Evolutionary conservation across 2,329 filamentous ascomycete genomes (phyloP), one percentile per base, ranked within the genome.

Genomic region (Aspergillus vadensis): DNA sequence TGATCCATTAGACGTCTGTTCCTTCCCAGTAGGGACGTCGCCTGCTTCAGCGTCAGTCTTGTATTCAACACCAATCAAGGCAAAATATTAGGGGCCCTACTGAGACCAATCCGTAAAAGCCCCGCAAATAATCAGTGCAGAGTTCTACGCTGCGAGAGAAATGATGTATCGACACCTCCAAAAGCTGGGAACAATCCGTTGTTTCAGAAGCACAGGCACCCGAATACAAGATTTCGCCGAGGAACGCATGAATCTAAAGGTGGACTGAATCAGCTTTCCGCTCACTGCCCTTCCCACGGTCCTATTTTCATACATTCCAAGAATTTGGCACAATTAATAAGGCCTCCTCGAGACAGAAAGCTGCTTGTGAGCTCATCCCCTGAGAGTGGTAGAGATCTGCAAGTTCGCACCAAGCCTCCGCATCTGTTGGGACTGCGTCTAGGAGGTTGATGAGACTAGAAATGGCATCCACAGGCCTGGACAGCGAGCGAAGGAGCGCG

Each of bases 121-220:
- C 95, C 63, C 95, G 87, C 63, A 98, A 77, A 74, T 97, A 98
- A 73, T 92, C 88, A 69, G 97, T 91, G 72, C 95, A 98, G 55
- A 99, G 85, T 79, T 99, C 95, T 65, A 98, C 86, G 71, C 92
- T 95, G 69, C 95, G 86, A 73, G 90, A 91, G 77, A 96, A 98
- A 65, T 93, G 87, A 72, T 92, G 91, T 57, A 97, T 77, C 5
- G 92, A 88, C 72, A 93, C 90, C 47, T 85, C 81, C 57, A 95
- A 79, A 68, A 86, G 80, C 72, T 83, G 79, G 59, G 74, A 59
- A 47, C 74, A 65, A 48, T 72, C 70, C 14, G 75, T 78, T 27
- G 67, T 69, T 12, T 77, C 75, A 36, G 76, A 70, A 50, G 77
- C 67, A 57, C 60, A 66, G 60, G 66, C 76, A 36, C 88, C 86